Conservation (phyloP, 345 rosid species). For the Raphanus sativus region DNA sequence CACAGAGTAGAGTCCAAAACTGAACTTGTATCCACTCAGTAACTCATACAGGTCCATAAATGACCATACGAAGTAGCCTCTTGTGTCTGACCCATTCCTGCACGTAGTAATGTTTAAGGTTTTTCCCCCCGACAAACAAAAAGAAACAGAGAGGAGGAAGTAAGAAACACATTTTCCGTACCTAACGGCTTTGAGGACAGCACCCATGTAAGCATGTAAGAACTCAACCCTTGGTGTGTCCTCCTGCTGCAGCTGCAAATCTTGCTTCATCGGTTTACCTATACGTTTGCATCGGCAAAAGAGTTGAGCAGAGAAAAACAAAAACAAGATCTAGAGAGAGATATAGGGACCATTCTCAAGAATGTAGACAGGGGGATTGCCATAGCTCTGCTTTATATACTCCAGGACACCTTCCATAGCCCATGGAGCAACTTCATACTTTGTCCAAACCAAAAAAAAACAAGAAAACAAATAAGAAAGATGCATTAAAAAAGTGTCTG, state of each 20-base stretch:
- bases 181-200: conserved; percentile 46
- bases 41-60: conserved; percentile 45
- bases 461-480: background rate
- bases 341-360: conserved; percentile 42
- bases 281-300: background rate
- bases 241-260: conserved; percentile 30
- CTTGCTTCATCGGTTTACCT: conserved; percentile 36
- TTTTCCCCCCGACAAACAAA: background rate
- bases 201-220: conserved; percentile 41
- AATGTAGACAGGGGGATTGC: conserved; percentile 49
- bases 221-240: conserved; percentile 40
- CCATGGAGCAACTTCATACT: conserved; percentile 44
- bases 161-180: background rate
- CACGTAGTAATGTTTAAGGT: background rate
- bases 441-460: conserved; percentile 21
- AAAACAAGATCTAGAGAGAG: background rate
- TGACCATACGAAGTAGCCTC: conserved; percentile 56
- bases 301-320: background rate
- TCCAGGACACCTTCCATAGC: conserved; percentile 36
- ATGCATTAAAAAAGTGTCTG: background rate
- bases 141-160: background rate
- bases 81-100: conserved; percentile 47
- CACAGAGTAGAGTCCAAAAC: conserved; percentile 43
- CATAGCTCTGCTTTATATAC: conserved; percentile 41
- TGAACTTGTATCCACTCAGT: conserved; percentile 28